These are phyloP conservation scores for Talaromyces borbonicus DNA, from an alignment of 495 filamentous ascomycete species.

Conservation along the genomic window DNA sequence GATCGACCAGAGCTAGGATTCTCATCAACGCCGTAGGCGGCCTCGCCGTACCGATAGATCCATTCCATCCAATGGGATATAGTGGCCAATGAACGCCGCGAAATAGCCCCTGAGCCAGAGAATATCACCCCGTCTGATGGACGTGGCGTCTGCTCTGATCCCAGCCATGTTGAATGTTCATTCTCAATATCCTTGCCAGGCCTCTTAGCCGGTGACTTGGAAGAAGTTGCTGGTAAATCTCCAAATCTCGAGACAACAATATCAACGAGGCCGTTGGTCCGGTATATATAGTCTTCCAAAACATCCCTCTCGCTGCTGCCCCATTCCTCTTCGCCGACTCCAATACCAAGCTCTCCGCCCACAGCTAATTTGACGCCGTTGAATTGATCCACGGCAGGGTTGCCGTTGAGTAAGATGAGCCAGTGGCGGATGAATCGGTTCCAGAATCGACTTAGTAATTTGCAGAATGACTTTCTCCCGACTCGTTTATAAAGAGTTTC, in stretches of 20 bases:
- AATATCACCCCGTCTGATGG: slow-evolving; percentile 78
- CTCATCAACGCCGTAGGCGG: slow-evolving; percentile 71
- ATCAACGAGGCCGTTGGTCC: slow-evolving; percentile 63
- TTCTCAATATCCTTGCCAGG: slow-evolving; percentile 3
- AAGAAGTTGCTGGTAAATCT: slow-evolving; percentile 19
- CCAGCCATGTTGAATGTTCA: slow-evolving; percentile 50
- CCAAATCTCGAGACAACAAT: slow-evolving; percentile 82
- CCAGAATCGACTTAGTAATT: slow-evolving; percentile 72
- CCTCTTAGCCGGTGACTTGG: not conserved
- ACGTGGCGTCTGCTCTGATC: slow-evolving; percentile 48
- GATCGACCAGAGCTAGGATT: slow-evolving; percentile 52
- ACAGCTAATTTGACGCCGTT: slow-evolving; percentile 83
- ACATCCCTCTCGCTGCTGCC: slow-evolving; percentile 88
- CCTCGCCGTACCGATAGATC: slow-evolving; percentile 64
- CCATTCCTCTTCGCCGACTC: slow-evolving; percentile 88
- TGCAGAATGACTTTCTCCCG: slow-evolving; percentile 49
- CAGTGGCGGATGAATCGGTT: slow-evolving; percentile 67
- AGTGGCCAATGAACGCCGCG: slow-evolving; percentile 51
- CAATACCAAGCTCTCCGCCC: slow-evolving; percentile 83
- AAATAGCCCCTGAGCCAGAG: slow-evolving; percentile 61
- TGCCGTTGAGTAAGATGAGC: slow-evolving; percentile 85
- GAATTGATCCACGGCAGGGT: slow-evolving; percentile 69
- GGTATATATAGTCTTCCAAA: slow-evolving; percentile 65
- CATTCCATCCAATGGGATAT: slow-evolving; percentile 77
- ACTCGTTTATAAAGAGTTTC: slow-evolving; percentile 54